Percentiles rank a stretch among this genome's conserved stretches.
phyloP scores from a whole-genome alignment of 2,329 filamentous ascomycete species.

The Leptographium galeiforme region DNA sequence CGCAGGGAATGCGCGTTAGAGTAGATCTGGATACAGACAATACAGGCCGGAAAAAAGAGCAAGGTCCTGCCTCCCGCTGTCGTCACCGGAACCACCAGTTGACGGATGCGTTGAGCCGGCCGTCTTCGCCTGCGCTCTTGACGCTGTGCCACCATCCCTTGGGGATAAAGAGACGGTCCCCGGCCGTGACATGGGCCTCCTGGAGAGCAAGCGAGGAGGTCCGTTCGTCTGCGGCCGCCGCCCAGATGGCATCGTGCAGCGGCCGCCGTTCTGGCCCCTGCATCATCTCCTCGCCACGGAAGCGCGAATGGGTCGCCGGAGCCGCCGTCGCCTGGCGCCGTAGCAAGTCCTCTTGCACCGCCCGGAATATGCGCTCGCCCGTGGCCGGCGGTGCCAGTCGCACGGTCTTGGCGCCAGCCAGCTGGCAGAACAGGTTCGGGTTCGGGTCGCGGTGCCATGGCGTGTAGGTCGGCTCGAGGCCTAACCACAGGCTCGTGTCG shows the following conservation, averaged over 20 bases:
- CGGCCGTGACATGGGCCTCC: conserved; percentile 45
- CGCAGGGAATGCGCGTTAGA: background rate
- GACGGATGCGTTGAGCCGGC: conserved; percentile 28
- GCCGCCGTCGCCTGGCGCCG: background rate
- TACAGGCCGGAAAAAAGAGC: background rate
- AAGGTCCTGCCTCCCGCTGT: no score
- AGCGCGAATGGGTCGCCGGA: conserved; percentile 23
- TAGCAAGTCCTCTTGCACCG: conserved; percentile 29
- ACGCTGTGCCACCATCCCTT: conserved; percentile 82
- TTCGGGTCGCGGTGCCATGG: conserved; percentile 89
- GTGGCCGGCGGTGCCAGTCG: conserved; percentile 53
- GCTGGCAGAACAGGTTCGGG: conserved; percentile 79
- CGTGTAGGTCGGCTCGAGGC: conserved; percentile 74
- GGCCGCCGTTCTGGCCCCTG: conserved; percentile 54
- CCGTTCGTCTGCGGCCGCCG: background rate
- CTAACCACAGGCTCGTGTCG: conserved; percentile 76
- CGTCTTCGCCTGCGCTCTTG: conserved; percentile 39
- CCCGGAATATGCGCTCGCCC: conserved; percentile 51
- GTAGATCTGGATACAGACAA: background rate
- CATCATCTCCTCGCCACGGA: conserved; percentile 88
- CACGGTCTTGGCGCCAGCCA: conserved; percentile 59
- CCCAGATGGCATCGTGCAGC: conserved; percentile 62
- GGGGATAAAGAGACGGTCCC: conserved; percentile 67
- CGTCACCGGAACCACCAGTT: conserved; percentile 72
- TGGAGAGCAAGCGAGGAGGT: conserved; percentile 16